Percentiles rank a stretch among this genome's conserved stretches.
Evolutionary conservation across 495 filamentous ascomycete species (phyloP).

Genomic region (Aspergillus leporis): DNA sequence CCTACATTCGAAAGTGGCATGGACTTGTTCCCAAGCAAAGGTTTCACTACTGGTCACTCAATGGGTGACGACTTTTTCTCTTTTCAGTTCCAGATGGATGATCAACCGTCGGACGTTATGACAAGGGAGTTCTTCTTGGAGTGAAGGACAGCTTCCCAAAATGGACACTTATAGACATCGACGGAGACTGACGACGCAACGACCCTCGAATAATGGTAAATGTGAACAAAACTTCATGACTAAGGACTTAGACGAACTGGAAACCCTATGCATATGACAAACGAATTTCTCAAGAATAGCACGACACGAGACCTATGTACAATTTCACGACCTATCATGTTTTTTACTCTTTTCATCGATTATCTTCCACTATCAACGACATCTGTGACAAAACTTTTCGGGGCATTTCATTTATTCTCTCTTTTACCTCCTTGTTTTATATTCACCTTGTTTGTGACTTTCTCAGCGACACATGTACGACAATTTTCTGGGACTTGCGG

Average conservation of each 20-base stretch:
- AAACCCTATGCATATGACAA: conserved; percentile 18
- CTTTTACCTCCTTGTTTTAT: conserved; percentile 5
- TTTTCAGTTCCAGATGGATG: conserved; percentile 35
- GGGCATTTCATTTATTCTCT: conserved; percentile 12
- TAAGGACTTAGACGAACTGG: conserved; percentile 23
- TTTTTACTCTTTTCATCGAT: conserved; percentile 15
- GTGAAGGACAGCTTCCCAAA: conserved; percentile 10
- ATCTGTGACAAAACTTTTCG: conserved; percentile 15
- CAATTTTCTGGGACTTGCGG: conserved; percentile 18
- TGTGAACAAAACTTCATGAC: conserved; percentile 21
- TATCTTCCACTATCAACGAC: conserved; percentile 9
- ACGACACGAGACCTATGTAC: conserved; percentile 20
- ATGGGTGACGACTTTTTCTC: conserved; percentile 41
- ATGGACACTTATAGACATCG: conserved; percentile 18
- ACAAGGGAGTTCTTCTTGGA: conserved; percentile 28
- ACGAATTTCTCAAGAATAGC: not conserved
- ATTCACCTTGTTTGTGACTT: conserved; percentile 2
- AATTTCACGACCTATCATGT: conserved; percentile 16
- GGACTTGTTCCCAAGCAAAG: conserved; percentile 41
- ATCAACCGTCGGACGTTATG: conserved; percentile 28
- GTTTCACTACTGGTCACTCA: conserved; percentile 27
- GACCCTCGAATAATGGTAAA: conserved; percentile 20
- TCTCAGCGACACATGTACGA: conserved; percentile 19
- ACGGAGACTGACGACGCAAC: conserved; percentile 19
- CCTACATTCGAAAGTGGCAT: conserved; percentile 34